Base-by-base conservation (phyloP, 306 rosid genomes). In the Crotalaria pallida region DNA sequence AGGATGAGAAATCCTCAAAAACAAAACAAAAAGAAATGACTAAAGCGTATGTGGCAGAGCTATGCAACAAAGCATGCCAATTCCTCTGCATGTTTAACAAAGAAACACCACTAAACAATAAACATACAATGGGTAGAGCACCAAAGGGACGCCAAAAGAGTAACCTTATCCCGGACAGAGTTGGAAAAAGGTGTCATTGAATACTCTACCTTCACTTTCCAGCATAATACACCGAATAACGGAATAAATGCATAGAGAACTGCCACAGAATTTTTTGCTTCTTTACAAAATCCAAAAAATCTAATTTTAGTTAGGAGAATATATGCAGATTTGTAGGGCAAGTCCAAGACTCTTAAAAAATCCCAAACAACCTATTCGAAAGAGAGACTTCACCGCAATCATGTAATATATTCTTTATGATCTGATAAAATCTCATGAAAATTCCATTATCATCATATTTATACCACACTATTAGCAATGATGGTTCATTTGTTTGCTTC, bases 401-500 rank as follows among this genome's bases (percentile, higher is more conserved):
- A 18, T 74, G 51, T 16, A 40, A 9, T 31, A 29, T 9, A 49
- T 31, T 59, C 59, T 69, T 55, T 57, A 13, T 74, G 52, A 55
- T 64, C 43, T 15, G 44, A 15, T 62, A 24, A 27, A 65, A 47
- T 38, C 23, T 61, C 17, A 51, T 58, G 47, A 36, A 15, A 38
- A 66, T 66, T 43, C 48, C 21, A 17, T 24, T 56, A 43, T 65
- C 3, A 10, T 56, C 38, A 22, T 57, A 18, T 58, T 36, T 7
- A 53, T 61, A 38, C 29, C 24, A 47, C 24, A 40, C 61, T 47
- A 19, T 62, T 22, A 67, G 22, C n/a, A 50, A 44, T 59, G 55
- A 6, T 21, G 36, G 58, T 61, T 63, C 66, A 16, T 62, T 52
- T 62, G 23, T 55, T 41, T 57, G 26, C 48, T 73, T 77, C 64